Percentiles rank a stretch among this genome's conserved stretches.
These are phyloP conservation scores for Xanthoceras sorbifolium DNA, from an alignment of 345 rosid genomes.

Conservation along the genomic window DNA sequence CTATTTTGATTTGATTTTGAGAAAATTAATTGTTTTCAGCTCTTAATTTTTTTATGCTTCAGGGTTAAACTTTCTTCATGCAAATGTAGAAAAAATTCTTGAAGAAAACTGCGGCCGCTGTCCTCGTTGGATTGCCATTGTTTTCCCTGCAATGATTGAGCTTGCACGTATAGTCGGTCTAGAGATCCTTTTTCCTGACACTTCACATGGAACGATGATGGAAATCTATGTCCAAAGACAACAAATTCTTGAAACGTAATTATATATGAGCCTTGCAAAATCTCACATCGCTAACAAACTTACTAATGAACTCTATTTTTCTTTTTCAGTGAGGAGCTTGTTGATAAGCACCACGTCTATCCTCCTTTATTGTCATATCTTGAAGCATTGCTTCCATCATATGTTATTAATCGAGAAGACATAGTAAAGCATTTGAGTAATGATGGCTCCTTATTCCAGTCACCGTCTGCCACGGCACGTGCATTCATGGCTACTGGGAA, in stretches of 20 bases:
- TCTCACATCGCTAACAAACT: not conserved
- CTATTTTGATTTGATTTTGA: not conserved
- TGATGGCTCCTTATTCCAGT: conserved; percentile 60
- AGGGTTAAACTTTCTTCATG: conserved; percentile 47
- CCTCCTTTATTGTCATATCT: conserved; percentile 51
- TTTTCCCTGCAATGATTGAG: conserved; percentile 55
- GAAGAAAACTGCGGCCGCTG: conserved; percentile 11
- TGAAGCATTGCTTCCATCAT: conserved; percentile 42
- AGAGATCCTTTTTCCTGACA: conserved; percentile 31
- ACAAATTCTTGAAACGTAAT: conserved; percentile 42
- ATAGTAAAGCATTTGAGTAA: conserved; percentile 25
- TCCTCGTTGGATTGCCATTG: conserved; percentile 62
- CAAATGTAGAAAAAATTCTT: conserved; percentile 38
- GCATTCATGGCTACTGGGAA: conserved; percentile 62
- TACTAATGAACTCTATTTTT: not conserved
- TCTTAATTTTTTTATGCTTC: not conserved
- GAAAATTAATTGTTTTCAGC: not conserved
- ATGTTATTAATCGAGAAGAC: conserved; percentile 26
- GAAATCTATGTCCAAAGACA: conserved; percentile 34
- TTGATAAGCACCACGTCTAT: conserved; percentile 26
- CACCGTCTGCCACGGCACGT: conserved; percentile 71
- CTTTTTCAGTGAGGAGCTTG: conserved; percentile 40
- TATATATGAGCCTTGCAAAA: not conserved
- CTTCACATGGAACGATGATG: conserved; percentile 9
- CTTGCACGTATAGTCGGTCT: conserved; percentile 43